phyloP scores from a whole-genome alignment of 257 asterid species.

The Ajuga chamaepitys region DNA sequence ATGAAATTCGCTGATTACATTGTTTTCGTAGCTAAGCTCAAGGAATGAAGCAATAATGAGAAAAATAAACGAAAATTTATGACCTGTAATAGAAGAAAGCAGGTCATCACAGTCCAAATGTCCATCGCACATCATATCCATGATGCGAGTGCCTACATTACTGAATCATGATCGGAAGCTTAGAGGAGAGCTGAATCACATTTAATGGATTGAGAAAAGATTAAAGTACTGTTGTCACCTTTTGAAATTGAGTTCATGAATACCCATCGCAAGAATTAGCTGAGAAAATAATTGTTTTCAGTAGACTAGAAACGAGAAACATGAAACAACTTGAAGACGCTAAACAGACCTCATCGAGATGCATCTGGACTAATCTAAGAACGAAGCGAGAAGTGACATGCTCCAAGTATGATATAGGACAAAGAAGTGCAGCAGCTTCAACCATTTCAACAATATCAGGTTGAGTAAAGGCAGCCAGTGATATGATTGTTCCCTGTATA shows the following conservation, averaged over 20 bases:
- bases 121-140: conserved; percentile 87
- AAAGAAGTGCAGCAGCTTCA: conserved; percentile 93
- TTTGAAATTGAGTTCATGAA: conserved; percentile 85
- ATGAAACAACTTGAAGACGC: conserved; percentile 10
- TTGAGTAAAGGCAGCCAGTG: conserved; percentile 90
- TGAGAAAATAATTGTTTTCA: conserved; percentile 21
- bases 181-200: neutral
- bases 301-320: conserved; percentile 2
- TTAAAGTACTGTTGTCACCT: conserved; percentile 37
- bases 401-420: conserved; percentile 83
- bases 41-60: conserved; percentile 1
- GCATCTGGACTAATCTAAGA: conserved; percentile 66
- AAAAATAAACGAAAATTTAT: conserved; percentile 5
- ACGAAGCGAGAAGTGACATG: conserved; percentile 64
- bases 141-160: conserved; percentile 45
- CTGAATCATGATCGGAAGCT: conserved; percentile 37
- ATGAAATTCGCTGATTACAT: no score
- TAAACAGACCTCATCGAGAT: conserved; percentile 66
- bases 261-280: conserved; percentile 74
- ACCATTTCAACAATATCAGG: conserved; percentile 77
- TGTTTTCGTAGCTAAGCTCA: neutral
- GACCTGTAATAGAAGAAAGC: conserved; percentile 83
- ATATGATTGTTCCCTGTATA: conserved; percentile 87
- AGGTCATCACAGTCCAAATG: conserved; percentile 56
- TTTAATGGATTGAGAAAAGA: conserved; percentile 3